A percentile compares a stretch with the other conserved stretches of the same genome.
Evolutionary conservation across 2,329 filamentous ascomycete species (phyloP).

Genomic region (Neoascochyta sp.): DNA sequence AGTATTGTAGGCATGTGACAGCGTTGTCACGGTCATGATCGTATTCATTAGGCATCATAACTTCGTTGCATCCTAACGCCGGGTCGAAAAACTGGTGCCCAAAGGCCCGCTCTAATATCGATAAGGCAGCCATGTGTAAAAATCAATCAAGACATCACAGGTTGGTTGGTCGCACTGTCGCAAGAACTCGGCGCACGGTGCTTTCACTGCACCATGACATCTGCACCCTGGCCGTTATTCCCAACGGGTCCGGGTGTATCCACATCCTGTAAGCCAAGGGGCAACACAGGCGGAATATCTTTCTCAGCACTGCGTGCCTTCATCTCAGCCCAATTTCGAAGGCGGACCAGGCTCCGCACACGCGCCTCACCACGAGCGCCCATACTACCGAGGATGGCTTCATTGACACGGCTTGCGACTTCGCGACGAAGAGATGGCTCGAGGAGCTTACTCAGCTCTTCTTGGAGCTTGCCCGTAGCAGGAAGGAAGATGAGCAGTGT

Average conservation of each 20-base stretch:
- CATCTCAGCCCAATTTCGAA: constrained; percentile 81
- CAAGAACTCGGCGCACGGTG: no score
- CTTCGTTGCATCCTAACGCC: no score
- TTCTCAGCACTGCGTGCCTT: constrained; percentile 49
- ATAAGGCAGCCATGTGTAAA: no score
- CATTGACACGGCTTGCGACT: constrained; percentile 86
- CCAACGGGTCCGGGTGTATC: constrained; percentile 24
- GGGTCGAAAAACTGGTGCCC: no score
- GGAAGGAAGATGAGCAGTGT: constrained; percentile 81
- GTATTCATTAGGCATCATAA: no score
- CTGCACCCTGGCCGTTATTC: constrained; percentile 36
- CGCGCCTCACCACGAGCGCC: constrained; percentile 73
- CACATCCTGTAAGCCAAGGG: constrained; percentile 42
- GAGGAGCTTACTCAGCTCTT: constrained; percentile 70
- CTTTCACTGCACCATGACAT: constrained; percentile 36
- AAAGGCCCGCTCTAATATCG: no score
- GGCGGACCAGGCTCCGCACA: constrained; percentile 73
- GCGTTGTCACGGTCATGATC: no score
- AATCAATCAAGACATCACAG: no score
- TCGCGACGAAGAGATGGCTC: constrained; percentile 74
- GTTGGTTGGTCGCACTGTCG: no score
- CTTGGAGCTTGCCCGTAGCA: constrained; percentile 63
- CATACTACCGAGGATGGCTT: constrained; percentile 74
- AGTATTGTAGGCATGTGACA: no score
- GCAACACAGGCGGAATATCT: constrained; percentile 40